Evolutionary conservation across 2,329 filamentous ascomycete species (phyloP).

Genomic region (Ascochyta rabiei): DNA sequence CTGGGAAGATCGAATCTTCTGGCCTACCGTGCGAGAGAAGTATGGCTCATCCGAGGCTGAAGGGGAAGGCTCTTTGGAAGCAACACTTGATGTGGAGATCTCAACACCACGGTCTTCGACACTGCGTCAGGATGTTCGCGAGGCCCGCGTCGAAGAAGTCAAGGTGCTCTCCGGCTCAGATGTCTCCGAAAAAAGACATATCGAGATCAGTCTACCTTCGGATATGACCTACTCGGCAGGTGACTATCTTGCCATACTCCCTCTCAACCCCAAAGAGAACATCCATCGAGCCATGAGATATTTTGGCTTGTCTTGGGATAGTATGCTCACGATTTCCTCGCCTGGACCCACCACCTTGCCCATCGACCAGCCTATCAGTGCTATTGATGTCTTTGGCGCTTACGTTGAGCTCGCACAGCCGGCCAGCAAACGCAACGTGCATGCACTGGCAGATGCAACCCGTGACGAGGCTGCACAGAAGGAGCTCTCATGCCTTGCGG

Average conservation of each 20-base stretch:
- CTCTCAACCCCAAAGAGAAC: conserved; percentile 68
- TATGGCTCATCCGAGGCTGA: conserved; percentile 36
- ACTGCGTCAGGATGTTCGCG: conserved; percentile 46
- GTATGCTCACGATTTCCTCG: conserved; percentile 63
- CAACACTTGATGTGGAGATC: conserved; percentile 40
- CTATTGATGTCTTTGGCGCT: conserved; percentile 67
- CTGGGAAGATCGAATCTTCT: conserved; percentile 48
- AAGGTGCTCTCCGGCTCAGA: conserved; percentile 37
- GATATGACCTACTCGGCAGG: conserved; percentile 70
- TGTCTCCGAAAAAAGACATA: conserved; percentile 45
- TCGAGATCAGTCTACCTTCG: conserved; percentile 53
- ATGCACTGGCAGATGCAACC: conserved; percentile 57
- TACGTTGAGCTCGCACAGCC: conserved; percentile 77
- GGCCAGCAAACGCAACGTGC: conserved; percentile 68
- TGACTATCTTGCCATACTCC: conserved; percentile 77
- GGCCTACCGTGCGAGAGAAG: conserved; percentile 44
- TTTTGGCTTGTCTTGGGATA: conserved; percentile 73
- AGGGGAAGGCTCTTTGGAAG: conserved; percentile 32
- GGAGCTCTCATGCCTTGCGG: conserved; percentile 57
- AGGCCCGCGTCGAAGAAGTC: conserved; percentile 44
- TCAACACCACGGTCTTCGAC: conserved; percentile 44
- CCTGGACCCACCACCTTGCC: conserved; percentile 73
- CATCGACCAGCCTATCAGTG: conserved; percentile 64
- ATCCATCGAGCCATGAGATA: conserved; percentile 67
- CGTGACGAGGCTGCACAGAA: conserved; percentile 57